Evolutionary conservation across 129 eudicot genomes (phyloP).

Genomic region (Artemisia annua): DNA sequence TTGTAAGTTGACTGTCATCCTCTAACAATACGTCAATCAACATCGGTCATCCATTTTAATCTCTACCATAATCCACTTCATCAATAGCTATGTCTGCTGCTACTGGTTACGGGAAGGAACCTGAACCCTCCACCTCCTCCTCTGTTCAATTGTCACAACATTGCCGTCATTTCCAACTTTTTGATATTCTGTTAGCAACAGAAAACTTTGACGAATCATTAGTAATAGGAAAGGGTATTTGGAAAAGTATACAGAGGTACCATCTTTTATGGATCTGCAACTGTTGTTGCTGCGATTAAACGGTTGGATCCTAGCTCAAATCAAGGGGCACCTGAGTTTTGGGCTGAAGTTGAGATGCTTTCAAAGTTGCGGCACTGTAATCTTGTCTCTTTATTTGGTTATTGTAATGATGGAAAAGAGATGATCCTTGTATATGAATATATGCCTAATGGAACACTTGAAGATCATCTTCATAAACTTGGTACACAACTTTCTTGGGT

Average conservation of each 20-base stretch:
- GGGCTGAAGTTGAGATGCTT: conserved; percentile 3
- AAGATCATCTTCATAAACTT: conserved; percentile 15
- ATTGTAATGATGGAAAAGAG: background rate
- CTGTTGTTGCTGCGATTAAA: background rate
- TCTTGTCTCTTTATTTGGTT: conserved; percentile 4
- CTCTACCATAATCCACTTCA: background rate
- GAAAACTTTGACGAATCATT: background rate
- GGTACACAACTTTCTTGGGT: background rate
- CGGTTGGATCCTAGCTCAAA: background rate
- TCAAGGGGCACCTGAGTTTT: background rate
- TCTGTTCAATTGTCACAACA: conserved; percentile 4
- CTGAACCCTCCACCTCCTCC: background rate
- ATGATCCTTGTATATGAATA: conserved; percentile 6
- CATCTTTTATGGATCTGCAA: background rate
- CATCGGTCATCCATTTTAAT: background rate
- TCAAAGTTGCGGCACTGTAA: conserved; percentile 1
- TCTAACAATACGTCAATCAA: background rate
- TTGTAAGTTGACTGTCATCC: background rate
- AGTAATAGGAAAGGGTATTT: background rate
- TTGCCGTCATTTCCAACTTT: background rate
- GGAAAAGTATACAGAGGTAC: conserved; percentile 14
- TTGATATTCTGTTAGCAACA: background rate
- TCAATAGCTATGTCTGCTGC: background rate
- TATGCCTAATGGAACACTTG: conserved; percentile 13
- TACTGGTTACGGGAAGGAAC: background rate